A percentile compares a stretch with the other conserved stretches of the same genome.
These are phyloP conservation scores for Fusarium sp. DNA, from an alignment of 2,329 filamentous ascomycete species.

Conservation along the genomic window DNA sequence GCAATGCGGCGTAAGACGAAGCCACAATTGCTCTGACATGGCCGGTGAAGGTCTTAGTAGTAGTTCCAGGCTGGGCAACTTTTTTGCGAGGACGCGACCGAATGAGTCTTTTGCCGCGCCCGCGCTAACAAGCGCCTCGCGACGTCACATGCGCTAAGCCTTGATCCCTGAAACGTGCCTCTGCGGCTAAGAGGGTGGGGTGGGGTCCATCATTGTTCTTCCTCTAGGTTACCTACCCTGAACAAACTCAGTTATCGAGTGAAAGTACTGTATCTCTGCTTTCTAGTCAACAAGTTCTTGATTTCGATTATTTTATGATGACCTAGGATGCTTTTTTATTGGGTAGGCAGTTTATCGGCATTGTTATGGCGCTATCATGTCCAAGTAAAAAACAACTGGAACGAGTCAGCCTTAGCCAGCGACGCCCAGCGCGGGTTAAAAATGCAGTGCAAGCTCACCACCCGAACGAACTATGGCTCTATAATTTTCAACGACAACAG, in stretches of 20 bases:
- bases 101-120: conserved; percentile 32
- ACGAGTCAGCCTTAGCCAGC: background rate
- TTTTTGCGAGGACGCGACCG: conserved; percentile 29
- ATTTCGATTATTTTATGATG: background rate
- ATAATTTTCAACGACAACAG: too few species aligned
- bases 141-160: conserved; percentile 28
- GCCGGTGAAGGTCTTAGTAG: background rate
- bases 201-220: background rate
- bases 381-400: too few species aligned
- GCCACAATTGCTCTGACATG: conserved; percentile 11
- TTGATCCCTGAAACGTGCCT: background rate
- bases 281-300: background rate
- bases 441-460: background rate
- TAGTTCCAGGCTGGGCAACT: background rate
- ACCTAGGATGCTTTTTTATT: background rate
- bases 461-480: too few species aligned
- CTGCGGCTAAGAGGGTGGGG: background rate
- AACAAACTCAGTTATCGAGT: background rate
- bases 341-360: background rate
- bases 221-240: conserved; percentile 12
- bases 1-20: conserved; percentile 4
- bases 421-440: background rate
- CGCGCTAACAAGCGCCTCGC: conserved; percentile 16
- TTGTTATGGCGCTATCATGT: background rate
- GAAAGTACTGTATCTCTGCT: background rate